Conservation (phyloP, 192 early-diverging fungal genomes). For the Obelidium mucronatum region DNA sequence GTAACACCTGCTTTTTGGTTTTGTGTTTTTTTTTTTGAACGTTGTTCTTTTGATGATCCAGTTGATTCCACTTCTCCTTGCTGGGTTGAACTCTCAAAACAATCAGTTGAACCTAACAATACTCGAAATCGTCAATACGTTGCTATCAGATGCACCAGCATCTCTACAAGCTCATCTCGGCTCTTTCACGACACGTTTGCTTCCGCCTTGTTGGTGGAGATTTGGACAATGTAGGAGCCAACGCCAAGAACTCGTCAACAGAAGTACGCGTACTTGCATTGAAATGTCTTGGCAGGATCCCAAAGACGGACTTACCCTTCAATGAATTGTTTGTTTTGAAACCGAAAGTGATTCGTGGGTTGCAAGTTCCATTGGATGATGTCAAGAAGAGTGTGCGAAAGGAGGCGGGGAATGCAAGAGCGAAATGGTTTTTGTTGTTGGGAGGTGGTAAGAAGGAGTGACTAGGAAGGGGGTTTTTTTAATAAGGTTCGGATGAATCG, state of each 20-base stretch:
- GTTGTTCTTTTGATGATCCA: neutral
- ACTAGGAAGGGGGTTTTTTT: neutral
- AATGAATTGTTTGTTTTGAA: constrained; percentile 60
- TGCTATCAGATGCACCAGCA: constrained; percentile 73
- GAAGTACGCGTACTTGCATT: constrained; percentile 30
- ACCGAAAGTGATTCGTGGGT: constrained; percentile 64
- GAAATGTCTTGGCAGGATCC: constrained; percentile 28
- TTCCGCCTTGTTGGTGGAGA: constrained; percentile 17
- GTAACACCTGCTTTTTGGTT: neutral
- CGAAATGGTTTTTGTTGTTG: constrained; percentile 76
- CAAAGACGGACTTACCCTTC: constrained; percentile 12
- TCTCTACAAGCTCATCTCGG: constrained; percentile 64
- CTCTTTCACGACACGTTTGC: constrained; percentile 24
- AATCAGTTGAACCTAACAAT: constrained; percentile 76
- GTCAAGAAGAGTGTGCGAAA: constrained; percentile 85
- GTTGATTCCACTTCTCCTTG: constrained; percentile 82
- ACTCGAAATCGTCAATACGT: constrained; percentile 76
- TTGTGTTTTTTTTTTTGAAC: neutral
- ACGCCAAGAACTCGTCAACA: neutral
- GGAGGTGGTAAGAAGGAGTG: constrained; percentile 20
- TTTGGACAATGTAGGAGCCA: neutral
- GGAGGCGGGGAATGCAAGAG: constrained; percentile 86
- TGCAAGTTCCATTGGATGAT: constrained; percentile 81
- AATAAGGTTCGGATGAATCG: neutral
- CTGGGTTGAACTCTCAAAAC: constrained; percentile 67